Evolutionary conservation across 163 green algal species (phyloP).

Genomic region (Chlamydomonas reinhardtii): DNA sequence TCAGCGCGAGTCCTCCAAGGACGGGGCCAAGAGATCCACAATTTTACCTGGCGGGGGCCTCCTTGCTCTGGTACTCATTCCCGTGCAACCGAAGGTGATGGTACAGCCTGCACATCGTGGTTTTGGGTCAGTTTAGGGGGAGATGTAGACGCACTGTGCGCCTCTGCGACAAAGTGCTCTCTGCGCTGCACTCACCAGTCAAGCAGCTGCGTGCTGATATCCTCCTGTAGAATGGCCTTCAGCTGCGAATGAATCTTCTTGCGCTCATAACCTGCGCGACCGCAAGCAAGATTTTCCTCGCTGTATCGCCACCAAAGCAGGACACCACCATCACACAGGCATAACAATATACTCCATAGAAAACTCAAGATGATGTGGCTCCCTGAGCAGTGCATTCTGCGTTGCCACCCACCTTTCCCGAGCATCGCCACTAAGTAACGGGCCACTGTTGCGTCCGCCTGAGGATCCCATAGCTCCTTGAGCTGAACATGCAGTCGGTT

Average conservation of each 20-base stretch:
- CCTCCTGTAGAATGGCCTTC: constrained; percentile 32
- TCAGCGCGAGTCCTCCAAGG: too few species aligned
- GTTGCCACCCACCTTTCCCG: neutral
- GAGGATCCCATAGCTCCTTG: constrained; percentile 44
- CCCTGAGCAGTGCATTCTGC: too few species aligned
- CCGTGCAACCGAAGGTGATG: constrained; percentile 33
- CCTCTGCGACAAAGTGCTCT: too few species aligned
- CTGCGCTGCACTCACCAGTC: constrained; percentile 9
- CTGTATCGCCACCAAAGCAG: too few species aligned
- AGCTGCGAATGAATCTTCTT: constrained; percentile 37
- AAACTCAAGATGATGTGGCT: too few species aligned
- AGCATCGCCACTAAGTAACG: constrained; percentile 30
- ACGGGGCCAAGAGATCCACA: neutral
- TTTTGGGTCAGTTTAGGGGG: neutral
- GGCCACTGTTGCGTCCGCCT: constrained; percentile 29
- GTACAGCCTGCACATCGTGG: constrained; percentile 15
- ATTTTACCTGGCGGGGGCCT: constrained; percentile 7
- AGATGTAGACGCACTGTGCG: too few species aligned
- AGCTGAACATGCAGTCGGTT: constrained; percentile 1
- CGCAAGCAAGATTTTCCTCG: too few species aligned
- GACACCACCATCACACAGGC: too few species aligned
- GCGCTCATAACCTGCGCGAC: neutral
- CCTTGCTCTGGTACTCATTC: constrained; percentile 30
- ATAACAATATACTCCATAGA: too few species aligned
- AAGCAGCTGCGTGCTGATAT: neutral